Percentiles rank a stretch among this genome's conserved stretches.
Evolutionary conservation across 306 rosid genomes (phyloP).

Genomic region (Clitoria ternatea): DNA sequence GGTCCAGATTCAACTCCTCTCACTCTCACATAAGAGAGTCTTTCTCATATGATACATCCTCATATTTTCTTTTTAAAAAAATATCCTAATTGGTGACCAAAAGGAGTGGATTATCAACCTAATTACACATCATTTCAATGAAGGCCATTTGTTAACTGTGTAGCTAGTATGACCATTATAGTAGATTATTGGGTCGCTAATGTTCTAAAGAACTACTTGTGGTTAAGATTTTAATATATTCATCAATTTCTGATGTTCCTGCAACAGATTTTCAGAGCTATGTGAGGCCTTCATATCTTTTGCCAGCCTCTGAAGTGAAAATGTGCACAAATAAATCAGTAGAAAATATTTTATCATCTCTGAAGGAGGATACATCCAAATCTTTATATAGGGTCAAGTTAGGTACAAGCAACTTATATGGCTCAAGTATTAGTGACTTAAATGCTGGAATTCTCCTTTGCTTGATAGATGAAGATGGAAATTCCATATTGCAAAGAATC

Average conservation of each 20-base stretch:
- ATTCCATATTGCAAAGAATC: slow-evolving; percentile 73
- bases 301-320: slow-evolving; percentile 63
- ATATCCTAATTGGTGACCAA: background rate
- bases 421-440: slow-evolving; percentile 54
- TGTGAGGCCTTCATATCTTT: slow-evolving; percentile 57
- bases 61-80: too few species aligned
- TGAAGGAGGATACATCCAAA: slow-evolving; percentile 37
- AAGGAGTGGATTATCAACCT: background rate
- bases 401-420: slow-evolving; percentile 63
- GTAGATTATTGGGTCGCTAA: background rate
- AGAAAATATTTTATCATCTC: slow-evolving; percentile 38
- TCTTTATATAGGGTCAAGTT: slow-evolving; percentile 55
- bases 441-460: slow-evolving; percentile 80
- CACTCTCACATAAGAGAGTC: too few species aligned
- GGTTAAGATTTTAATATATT: background rate
- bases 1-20: too few species aligned
- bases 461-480: slow-evolving; percentile 63
- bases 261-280: slow-evolving; percentile 62
- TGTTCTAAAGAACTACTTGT: background rate
- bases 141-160: background rate
- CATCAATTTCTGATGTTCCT: background rate
- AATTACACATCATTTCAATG: background rate
- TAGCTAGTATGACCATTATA: background rate
- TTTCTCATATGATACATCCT: too few species aligned
- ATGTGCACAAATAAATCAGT: slow-evolving; percentile 35